Conservation (phyloP, 1,139 yeast genomes). For the Lodderomyces beijingensis region DNA sequence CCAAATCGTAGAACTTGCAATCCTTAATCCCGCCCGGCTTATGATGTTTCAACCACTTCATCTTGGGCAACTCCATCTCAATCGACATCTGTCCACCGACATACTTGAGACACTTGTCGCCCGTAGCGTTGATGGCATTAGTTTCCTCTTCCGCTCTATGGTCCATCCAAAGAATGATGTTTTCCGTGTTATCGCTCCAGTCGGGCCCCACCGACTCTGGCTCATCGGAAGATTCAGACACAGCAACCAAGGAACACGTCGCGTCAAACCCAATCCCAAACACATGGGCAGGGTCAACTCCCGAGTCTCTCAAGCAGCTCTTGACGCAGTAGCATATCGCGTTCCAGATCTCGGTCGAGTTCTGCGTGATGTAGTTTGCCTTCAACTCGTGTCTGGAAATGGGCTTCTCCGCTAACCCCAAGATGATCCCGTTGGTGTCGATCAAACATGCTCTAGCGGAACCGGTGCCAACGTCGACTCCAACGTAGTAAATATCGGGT, state of each 20-base stretch:
- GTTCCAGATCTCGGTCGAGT: constrained; percentile 91
- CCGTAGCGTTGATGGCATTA: constrained; percentile 69
- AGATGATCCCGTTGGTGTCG: constrained; percentile 75
- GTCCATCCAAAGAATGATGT: constrained; percentile 96
- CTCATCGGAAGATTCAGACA: constrained; percentile 57
- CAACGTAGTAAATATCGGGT: constrained; percentile 65
- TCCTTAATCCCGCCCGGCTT: constrained; percentile 62
- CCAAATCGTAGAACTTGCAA: constrained; percentile 85
- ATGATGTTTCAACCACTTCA: constrained; percentile 90
- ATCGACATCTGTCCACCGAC: constrained; percentile 98
- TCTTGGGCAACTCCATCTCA: constrained; percentile 97
- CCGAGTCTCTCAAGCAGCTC: constrained; percentile 67
- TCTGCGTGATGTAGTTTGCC: constrained; percentile 73
- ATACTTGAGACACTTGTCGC: constrained; percentile 74
- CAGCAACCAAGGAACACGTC: constrained; percentile 87
- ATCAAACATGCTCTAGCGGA: constrained; percentile 93
- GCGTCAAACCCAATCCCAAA: constrained; percentile 95
- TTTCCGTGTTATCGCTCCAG: constrained; percentile 65
- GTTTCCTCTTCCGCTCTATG: constrained; percentile 94
- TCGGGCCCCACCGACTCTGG: constrained; percentile 94
- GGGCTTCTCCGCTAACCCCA: constrained; percentile 76
- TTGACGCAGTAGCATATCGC: constrained; percentile 81
- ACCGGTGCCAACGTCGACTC: constrained; percentile 98
- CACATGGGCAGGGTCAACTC: constrained; percentile 61
- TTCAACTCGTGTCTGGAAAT: constrained; percentile 72